Evolutionary conservation across 2,329 filamentous ascomycete genomes (phyloP).

Genomic region (Sphaerulina vaccinii): DNA sequence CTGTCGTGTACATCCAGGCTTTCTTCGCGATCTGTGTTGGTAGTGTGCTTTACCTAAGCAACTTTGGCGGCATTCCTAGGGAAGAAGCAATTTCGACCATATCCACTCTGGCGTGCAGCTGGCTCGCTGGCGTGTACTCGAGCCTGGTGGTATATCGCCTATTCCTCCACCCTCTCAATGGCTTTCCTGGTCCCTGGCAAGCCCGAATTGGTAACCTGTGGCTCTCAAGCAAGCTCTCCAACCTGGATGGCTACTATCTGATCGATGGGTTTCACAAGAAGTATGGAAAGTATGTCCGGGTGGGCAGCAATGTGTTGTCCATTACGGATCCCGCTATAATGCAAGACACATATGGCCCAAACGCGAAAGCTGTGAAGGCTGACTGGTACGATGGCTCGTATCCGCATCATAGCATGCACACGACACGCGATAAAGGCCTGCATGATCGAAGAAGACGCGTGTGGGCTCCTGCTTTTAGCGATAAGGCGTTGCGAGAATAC

Average conservation of each 20-base stretch:
- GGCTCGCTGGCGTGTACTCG: constrained; percentile 29
- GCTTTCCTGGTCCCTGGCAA: constrained; percentile 38
- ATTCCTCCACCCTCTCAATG: constrained; percentile 35
- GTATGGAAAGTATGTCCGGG: constrained; percentile 39
- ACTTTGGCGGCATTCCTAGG: constrained; percentile 8
- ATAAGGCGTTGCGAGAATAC: constrained; percentile 44
- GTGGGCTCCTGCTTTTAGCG: constrained; percentile 45
- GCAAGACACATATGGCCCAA: constrained; percentile 40
- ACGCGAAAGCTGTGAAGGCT: constrained; percentile 42
- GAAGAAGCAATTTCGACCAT: constrained; percentile 14
- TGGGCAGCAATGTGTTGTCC: constrained; percentile 40
- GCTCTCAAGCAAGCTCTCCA: constrained; percentile 27
- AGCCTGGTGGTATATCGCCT: constrained; percentile 41
- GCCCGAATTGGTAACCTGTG: constrained; percentile 38
- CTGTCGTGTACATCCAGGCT: constrained; percentile 19
- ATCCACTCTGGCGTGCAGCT: constrained; percentile 17
- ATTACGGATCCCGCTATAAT: constrained; percentile 40
- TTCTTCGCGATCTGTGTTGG: constrained; percentile 19
- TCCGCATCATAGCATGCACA: constrained; percentile 42
- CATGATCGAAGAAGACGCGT: constrained; percentile 43
- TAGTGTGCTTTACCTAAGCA: constrained; percentile 15
- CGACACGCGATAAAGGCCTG: constrained; percentile 37
- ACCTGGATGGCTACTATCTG: constrained; percentile 32
- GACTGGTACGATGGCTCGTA: constrained; percentile 42
- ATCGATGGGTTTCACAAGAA: constrained; percentile 36